Conservation (phyloP, 768 basidiomycete species). For the Lactarius vividus region DNA sequence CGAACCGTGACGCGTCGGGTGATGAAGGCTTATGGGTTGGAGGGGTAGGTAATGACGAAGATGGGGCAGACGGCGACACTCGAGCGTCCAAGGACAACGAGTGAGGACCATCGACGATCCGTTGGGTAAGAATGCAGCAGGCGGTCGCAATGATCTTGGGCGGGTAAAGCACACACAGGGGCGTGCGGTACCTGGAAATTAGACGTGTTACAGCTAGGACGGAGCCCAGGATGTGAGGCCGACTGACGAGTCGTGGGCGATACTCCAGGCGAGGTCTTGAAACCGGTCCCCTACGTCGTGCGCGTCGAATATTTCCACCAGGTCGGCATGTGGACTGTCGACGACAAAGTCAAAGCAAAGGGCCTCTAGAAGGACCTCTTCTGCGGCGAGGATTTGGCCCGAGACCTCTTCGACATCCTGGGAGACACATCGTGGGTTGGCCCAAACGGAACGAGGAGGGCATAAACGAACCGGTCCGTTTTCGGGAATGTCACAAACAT, state of each 20-base stretch:
- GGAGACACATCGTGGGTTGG: background rate
- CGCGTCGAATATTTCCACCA: slow-evolving; percentile 69
- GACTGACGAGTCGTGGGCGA: slow-evolving; percentile 83
- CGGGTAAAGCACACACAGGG: slow-evolving; percentile 68
- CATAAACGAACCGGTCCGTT: slow-evolving; percentile 58
- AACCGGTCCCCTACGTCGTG: slow-evolving; percentile 46
- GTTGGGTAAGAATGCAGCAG: slow-evolving; percentile 75
- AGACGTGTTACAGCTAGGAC: slow-evolving; percentile 10
- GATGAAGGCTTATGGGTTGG: slow-evolving; percentile 73
- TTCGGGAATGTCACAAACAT: slow-evolving; percentile 53
- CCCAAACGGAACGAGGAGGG: slow-evolving; percentile 3
- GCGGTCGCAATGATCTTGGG: slow-evolving; percentile 72
- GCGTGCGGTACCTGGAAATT: slow-evolving; percentile 65
- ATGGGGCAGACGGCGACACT: slow-evolving; percentile 66
- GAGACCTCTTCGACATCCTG: slow-evolving; percentile 78
- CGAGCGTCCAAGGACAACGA: slow-evolving; percentile 72
- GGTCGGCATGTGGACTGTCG: slow-evolving; percentile 69
- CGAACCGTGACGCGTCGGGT: slow-evolving; percentile 66
- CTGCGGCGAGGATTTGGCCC: slow-evolving; percentile 63
- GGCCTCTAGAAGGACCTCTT: slow-evolving; percentile 77
- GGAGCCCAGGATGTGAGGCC: slow-evolving; percentile 3
- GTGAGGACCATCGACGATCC: slow-evolving; percentile 67
- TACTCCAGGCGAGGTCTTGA: slow-evolving; percentile 80
- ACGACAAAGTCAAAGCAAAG: slow-evolving; percentile 85
- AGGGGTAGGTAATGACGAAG: slow-evolving; percentile 76